Conservation (phyloP, 2,329 filamentous ascomycete species). For the Alternaria longipes region DNA sequence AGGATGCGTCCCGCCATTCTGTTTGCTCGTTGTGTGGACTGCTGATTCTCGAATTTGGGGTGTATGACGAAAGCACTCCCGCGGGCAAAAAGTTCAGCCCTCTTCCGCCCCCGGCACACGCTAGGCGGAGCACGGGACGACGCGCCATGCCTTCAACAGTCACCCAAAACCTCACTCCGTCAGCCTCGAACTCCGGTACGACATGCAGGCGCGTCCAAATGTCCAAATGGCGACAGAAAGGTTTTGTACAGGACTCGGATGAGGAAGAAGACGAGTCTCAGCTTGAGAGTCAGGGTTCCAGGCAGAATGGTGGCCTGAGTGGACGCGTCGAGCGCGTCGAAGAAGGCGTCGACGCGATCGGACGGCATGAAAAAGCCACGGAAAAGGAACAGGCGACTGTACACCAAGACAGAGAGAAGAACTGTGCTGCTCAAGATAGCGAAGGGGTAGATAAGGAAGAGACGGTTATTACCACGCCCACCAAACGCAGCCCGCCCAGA, state of each 20-base stretch:
- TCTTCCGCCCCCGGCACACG: slow-evolving; percentile 25
- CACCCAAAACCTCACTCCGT: slow-evolving; percentile 25
- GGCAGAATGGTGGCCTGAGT: slow-evolving; percentile 20
- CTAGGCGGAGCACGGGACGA: slow-evolving; percentile 33
- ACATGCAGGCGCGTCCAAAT: slow-evolving; percentile 54
- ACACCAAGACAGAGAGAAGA: background rate
- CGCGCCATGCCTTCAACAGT: slow-evolving; percentile 31
- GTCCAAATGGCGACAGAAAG: slow-evolving; percentile 60
- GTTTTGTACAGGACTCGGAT: slow-evolving; percentile 62
- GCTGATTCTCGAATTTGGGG: background rate
- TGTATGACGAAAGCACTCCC: slow-evolving; percentile 31
- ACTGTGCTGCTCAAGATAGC: background rate
- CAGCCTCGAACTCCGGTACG: slow-evolving; percentile 29
- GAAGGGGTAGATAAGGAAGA: background rate
- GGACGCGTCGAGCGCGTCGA: slow-evolving; percentile 35
- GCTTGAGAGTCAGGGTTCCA: slow-evolving; percentile 36
- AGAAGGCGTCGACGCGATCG: slow-evolving; percentile 5
- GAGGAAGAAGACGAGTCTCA: slow-evolving; percentile 55
- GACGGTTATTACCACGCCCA: slow-evolving; percentile 10
- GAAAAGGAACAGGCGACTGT: background rate
- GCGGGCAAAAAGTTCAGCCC: slow-evolving; percentile 29
- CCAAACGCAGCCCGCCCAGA: slow-evolving; percentile 16
- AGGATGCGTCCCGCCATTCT: slow-evolving; percentile 47
- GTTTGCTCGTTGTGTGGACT: background rate
- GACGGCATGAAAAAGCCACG: background rate